Evolutionary conservation across 106 monocot species (phyloP), one percentile per base, ranked within the genome.

Genomic region (Posidonia australis): DNA sequence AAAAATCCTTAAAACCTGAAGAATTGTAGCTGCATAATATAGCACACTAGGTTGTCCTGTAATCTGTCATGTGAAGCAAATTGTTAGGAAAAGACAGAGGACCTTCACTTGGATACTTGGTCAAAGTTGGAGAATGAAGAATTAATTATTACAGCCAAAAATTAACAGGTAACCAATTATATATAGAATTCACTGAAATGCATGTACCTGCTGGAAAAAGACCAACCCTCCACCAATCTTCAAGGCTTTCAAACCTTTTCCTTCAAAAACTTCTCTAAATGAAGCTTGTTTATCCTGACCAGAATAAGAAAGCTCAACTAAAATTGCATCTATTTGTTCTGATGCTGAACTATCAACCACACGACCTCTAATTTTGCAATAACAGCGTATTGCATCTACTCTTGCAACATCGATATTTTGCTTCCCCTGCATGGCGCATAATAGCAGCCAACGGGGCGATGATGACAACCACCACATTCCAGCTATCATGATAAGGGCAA

Each of bases 1-100:
- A 30, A 42, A 43, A 41, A 61, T 61, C 29, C 16, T 0, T 13
- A 61, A 61, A 64, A 94, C 94, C 94, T 90, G 81, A 69, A 94
- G 78, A 60, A 94, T 94, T 53, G 86, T 86, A 41, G 94, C 94
- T 53, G 94, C 94, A 84, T 94, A 94, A 67, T 94, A 94, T 27
- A 94, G 65, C 54, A 94, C 94, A 68, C 94, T 94, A 59, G 94
- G 94, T 78, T 94, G 94, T 10, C 94, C 94, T 41, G 94, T 90
- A 18, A 94, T 36, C 36, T 36, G 36, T 36, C 16, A 78, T 43
- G 29, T 19, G 44, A 63, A 60, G n/a, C 20, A 44, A 51, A 21
- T 1, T 45, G 18, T 63, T 23, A 55, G 54, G 9, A 55, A 36
- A 36, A n/a, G n/a, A 36, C 7, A 36, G 36, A 36, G 36, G 36